Conservation (phyloP, 2,329 filamentous ascomycete species). For the Fusarium sp. region DNA sequence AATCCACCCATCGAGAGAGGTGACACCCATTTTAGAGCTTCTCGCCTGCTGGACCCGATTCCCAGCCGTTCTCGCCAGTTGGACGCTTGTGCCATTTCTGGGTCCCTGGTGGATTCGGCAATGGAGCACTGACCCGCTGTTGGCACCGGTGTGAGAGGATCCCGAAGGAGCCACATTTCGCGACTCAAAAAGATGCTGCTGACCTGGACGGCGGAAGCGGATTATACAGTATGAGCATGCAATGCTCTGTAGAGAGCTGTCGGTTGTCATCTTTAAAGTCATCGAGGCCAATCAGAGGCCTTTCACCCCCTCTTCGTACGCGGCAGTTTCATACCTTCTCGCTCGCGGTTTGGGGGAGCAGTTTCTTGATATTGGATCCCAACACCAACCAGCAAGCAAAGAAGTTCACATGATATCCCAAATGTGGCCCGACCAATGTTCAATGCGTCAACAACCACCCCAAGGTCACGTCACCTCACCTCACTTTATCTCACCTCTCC, state of each 20-base stretch:
- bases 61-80: conserved; percentile 20
- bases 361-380: conserved; percentile 7
- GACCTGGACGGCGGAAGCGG: conserved; percentile 10
- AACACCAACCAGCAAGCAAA: conserved; percentile 5
- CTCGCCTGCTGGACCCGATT: conserved; percentile 3
- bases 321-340: not conserved
- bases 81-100: conserved; percentile 20
- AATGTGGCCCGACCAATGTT: conserved; percentile 29
- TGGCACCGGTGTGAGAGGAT: conserved; percentile 36
- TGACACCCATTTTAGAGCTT: conserved; percentile 12
- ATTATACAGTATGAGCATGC: conserved; percentile 8
- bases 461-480: conserved; percentile 36
- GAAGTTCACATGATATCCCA: conserved; percentile 29
- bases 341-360: not conserved
- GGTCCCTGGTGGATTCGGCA: conserved; percentile 32
- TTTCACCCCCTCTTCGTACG: not conserved
- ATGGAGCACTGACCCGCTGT: conserved; percentile 34
- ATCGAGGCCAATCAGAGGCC: conserved; percentile 2
- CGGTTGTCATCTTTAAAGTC: not conserved
- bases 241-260: not conserved
- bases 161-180: conserved; percentile 34
- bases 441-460: conserved; percentile 26
- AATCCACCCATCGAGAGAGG: conserved; percentile 24
- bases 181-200: conserved; percentile 18
- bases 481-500: conserved; percentile 27